phyloP scores from a whole-genome alignment of 2,329 filamentous ascomycete species.

The Elsinoe arachidis region DNA sequence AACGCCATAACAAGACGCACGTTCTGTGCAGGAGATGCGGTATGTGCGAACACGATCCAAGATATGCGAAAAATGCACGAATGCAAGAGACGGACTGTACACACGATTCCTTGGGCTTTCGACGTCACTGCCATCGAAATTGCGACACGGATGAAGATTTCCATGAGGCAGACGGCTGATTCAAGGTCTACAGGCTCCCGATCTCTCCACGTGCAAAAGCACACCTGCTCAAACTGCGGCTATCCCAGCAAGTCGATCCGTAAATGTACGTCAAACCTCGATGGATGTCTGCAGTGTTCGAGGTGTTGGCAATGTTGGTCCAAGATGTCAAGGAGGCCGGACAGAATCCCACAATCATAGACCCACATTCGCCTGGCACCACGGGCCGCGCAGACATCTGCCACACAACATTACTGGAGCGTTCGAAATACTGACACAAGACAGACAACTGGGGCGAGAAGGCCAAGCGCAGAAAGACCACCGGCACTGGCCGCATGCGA shows the following conservation, averaged over 20 bases:
- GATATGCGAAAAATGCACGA: conserved; percentile 15
- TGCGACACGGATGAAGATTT: neutral
- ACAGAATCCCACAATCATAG: no score
- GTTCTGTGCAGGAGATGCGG: conserved; percentile 97
- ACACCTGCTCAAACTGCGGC: conserved; percentile 91
- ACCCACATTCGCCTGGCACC: no score
- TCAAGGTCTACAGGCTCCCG: conserved; percentile 60
- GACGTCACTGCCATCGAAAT: no score
- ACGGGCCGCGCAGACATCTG: no score
- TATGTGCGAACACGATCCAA: conserved; percentile 45
- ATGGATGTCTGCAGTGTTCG: neutral
- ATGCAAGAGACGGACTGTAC: conserved; percentile 3
- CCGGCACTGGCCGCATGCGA: conserved; percentile 90
- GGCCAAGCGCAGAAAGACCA: conserved; percentile 99
- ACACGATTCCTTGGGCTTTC: no score
- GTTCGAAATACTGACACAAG: conserved; percentile 13
- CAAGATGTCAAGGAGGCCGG: no score
- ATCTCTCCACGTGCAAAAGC: conserved; percentile 99
- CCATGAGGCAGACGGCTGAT: conserved; percentile 9
- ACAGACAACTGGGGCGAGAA: conserved; percentile 99
- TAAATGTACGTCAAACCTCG: conserved; percentile 71
- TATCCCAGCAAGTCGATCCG: conserved; percentile 96
- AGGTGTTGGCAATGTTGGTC: no score
- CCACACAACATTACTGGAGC: no score
- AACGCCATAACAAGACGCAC: conserved; percentile 97